Base-by-base conservation (phyloP, 495 filamentous ascomycete species). In the Jackrogersella multiformis region DNA sequence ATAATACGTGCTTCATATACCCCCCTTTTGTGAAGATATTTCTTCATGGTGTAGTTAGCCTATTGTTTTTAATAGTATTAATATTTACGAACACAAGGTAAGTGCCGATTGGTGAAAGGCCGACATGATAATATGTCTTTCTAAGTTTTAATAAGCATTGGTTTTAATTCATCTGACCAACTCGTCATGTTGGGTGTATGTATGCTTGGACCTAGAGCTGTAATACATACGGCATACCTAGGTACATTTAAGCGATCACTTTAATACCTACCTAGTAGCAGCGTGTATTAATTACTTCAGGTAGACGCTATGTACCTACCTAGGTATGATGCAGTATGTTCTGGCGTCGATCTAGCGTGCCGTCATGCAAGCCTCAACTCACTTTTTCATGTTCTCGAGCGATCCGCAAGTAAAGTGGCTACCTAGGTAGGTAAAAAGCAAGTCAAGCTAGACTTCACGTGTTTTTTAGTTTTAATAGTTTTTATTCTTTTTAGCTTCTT, bases 291-390 rank as follows among this genome's bases (percentile, higher is more conserved):
- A n/a, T n/a, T n/a, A n/a, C n/a, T n/a, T 49, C 15, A 12, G 15
- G 9, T 44, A 53, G 6, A 18, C 15, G 34, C 21, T 15, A n/a
- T n/a, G n/a, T n/a, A 18, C 32, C 8, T 49, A 42, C 4, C 18
- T 48, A 49, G 9, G 34, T 51, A 45, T 34, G 20, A 28, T n/a
- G 35, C 21, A 60, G 41, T 38, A 44, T 39, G 58, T 67, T 67
- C 68, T 71, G 68, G 68, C 68, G 68, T 56, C 38, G 35, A 49
- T 71, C 64, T 71, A 71, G 58, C 63, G 64, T 52, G 58, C 62
- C 55, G 56, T 63, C 38, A 66, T 66, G 68, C 68, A 70, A 70
- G 68, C 68, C 68, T 63, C 68, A 59, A 54, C 34, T 56, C 41
- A 28, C 18, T 38, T 58, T 63, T 38, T 45, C 53, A 58, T 48